Percentiles rank a stretch among this genome's conserved stretches.
phyloP scores from a whole-genome alignment of 176 grass and related monocot genomes.

The Poa annua region DNA sequence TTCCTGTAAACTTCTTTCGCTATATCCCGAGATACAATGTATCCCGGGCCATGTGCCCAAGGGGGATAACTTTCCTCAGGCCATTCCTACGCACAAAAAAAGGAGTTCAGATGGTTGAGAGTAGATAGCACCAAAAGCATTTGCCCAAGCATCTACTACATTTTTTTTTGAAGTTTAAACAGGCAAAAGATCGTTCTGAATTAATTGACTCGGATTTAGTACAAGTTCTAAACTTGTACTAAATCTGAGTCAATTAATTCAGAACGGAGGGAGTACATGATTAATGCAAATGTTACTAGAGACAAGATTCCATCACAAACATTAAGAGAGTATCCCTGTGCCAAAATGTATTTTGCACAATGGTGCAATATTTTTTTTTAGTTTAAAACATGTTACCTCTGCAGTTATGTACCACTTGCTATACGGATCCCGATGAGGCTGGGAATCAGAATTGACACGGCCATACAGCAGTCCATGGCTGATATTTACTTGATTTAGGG shows the following conservation, averaged over 20 bases:
- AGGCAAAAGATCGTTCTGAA: too few species aligned
- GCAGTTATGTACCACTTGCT: slow-evolving; percentile 97
- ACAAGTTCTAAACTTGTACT: too few species aligned
- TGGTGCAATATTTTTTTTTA: slow-evolving; percentile 16
- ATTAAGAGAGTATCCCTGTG: background rate
- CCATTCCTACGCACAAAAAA: slow-evolving; percentile 74
- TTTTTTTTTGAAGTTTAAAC: too few species aligned
- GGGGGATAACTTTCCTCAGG: slow-evolving; percentile 93
- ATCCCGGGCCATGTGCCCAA: slow-evolving; percentile 99
- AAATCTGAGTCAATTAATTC: too few species aligned
- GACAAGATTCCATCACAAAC: background rate
- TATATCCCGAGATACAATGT: slow-evolving; percentile 86
- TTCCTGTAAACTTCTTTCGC: slow-evolving; percentile 78
- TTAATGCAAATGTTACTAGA: background rate
- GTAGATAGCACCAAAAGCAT: background rate
- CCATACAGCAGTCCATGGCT: slow-evolving; percentile 82
- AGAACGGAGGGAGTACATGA: too few species aligned
- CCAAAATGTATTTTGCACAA: background rate
- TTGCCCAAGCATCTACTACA: slow-evolving; percentile 23
- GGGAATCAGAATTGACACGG: slow-evolving; percentile 83
- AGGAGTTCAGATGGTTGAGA: slow-evolving; percentile 12
- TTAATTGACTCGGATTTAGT: too few species aligned
- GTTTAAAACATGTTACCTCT: slow-evolving; percentile 64
- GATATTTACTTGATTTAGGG: slow-evolving; percentile 64
- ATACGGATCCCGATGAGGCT: slow-evolving; percentile 90